Conservation (phyloP, 2,329 filamentous ascomycete species). For the Ambrosiella cleistominuta region DNA sequence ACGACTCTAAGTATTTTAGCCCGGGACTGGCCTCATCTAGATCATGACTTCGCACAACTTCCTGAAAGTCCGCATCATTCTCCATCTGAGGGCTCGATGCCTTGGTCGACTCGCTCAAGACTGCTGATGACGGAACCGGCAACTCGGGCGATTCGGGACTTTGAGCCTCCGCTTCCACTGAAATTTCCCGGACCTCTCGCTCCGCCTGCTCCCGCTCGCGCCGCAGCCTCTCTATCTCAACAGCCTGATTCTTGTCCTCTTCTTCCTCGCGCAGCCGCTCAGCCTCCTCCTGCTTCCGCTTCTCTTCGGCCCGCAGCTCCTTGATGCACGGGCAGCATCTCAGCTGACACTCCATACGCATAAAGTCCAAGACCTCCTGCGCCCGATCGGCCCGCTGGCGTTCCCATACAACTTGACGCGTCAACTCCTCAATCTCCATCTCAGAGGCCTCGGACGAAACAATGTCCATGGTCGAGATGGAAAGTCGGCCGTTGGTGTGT, state of each 20-base stretch:
- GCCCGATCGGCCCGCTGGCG: slow-evolving; percentile 49
- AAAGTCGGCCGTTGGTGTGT: slow-evolving; percentile 20
- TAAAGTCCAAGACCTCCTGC: slow-evolving; percentile 56
- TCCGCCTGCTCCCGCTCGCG: slow-evolving; percentile 4
- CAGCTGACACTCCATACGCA: slow-evolving; percentile 57
- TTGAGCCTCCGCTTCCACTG: background rate
- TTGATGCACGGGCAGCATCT: slow-evolving; percentile 35
- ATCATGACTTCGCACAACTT: background rate
- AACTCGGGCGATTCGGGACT: background rate
- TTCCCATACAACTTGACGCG: slow-evolving; percentile 36
- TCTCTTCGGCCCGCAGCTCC: slow-evolving; percentile 9
- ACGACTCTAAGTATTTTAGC: background rate
- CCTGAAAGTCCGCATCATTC: background rate
- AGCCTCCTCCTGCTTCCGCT: background rate
- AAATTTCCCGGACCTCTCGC: background rate
- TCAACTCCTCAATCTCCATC: slow-evolving; percentile 40
- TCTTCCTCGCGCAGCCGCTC: slow-evolving; percentile 3
- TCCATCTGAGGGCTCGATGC: background rate
- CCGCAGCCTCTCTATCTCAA: slow-evolving; percentile 13
- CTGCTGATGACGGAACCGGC: background rate
- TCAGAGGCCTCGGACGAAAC: slow-evolving; percentile 37
- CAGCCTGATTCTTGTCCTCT: slow-evolving; percentile 1
- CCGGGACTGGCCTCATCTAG: background rate
- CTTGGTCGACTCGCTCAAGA: background rate
- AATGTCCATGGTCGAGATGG: slow-evolving; percentile 32